Conservation (phyloP, 345 rosid species). For the Cardamine chenopodiifolia region DNA sequence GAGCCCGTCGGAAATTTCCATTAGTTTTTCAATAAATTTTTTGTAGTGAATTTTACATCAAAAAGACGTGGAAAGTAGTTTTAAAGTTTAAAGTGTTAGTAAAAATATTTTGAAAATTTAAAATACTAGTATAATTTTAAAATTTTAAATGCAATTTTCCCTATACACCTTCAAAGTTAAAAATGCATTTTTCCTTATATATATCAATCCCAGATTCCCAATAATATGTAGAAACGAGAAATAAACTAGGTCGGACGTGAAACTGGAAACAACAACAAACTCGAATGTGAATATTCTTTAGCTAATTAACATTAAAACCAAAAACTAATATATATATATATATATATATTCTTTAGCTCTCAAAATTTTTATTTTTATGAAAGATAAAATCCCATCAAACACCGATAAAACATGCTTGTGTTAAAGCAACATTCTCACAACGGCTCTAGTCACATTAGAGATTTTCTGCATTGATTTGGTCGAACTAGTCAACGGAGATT, state of each 20-base stretch:
- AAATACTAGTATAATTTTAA: too few relatives aligned
- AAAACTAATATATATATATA: too few relatives aligned
- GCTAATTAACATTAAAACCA: too few relatives aligned
- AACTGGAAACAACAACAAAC: not conserved
- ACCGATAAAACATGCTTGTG: not conserved
- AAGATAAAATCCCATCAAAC: conserved; percentile 7
- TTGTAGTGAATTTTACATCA: too few relatives aligned
- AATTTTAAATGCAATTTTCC: too few relatives aligned
- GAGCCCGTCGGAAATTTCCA: too few relatives aligned
- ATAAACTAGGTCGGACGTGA: not conserved
- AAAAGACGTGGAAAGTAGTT: too few relatives aligned
- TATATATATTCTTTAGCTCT: not conserved
- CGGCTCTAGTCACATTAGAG: conserved; percentile 48
- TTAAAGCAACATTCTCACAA: conserved; percentile 49
- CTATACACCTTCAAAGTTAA: too few relatives aligned
- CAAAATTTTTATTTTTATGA: not conserved
- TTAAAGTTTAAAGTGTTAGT: too few relatives aligned
- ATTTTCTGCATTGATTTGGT: conserved; percentile 45
- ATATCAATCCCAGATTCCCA: not conserved
- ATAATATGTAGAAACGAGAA: not conserved
- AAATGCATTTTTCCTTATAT: too few relatives aligned
- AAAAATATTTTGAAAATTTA: too few relatives aligned
- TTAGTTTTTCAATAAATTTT: too few relatives aligned
- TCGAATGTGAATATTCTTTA: not conserved
- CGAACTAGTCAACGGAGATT: conserved; percentile 44